phyloP scores from a whole-genome alignment of 108 stramenopile species.

The Cyclotella choctawhatcheeana region DNA sequence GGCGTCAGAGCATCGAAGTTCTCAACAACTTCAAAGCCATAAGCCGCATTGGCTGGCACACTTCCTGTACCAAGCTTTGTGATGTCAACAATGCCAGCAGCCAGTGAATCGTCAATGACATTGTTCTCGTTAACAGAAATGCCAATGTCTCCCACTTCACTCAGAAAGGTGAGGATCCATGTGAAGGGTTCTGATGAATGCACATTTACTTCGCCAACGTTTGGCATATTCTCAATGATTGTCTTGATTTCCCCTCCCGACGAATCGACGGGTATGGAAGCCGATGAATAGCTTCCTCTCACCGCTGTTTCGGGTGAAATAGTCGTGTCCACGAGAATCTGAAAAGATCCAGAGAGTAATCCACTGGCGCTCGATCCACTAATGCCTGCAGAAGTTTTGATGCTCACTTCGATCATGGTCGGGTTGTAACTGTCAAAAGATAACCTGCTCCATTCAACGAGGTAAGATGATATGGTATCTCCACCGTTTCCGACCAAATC shows the following conservation, averaged over 20 bases:
- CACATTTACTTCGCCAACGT: slow-evolving; percentile 80
- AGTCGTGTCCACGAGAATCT: slow-evolving; percentile 37
- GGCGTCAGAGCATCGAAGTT: slow-evolving; percentile 13
- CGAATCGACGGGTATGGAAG: slow-evolving; percentile 45
- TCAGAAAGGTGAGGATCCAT: slow-evolving; percentile 67
- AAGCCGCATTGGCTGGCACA: slow-evolving; percentile 44
- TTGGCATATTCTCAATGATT: slow-evolving; percentile 74
- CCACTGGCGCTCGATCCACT: slow-evolving; percentile 36
- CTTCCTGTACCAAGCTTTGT: slow-evolving; percentile 30
- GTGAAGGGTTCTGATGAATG: slow-evolving; percentile 31
- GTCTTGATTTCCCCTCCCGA: slow-evolving; percentile 54
- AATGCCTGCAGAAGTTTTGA: slow-evolving; percentile 34
- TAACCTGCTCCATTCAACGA: slow-evolving; percentile 62
- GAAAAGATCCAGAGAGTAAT: slow-evolving; percentile 43
- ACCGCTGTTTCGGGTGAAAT: slow-evolving; percentile 20
- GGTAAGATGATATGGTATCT: slow-evolving; percentile 54
- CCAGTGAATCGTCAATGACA: slow-evolving; percentile 23
- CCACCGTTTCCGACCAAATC: slow-evolving; percentile 63
- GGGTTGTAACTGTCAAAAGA: slow-evolving; percentile 47
- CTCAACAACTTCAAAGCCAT: slow-evolving; percentile 36
- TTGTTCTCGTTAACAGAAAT: slow-evolving; percentile 33
- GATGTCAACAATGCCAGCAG: slow-evolving; percentile 23
- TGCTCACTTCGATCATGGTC: slow-evolving; percentile 40
- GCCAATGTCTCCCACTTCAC: slow-evolving; percentile 65
- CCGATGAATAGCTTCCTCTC: slow-evolving; percentile 39